A percentile compares a stretch with the other conserved stretches of the same genome.
Evolutionary conservation across 208 protist species (phyloP).

Genomic region (Leishmania amazonensis): DNA sequence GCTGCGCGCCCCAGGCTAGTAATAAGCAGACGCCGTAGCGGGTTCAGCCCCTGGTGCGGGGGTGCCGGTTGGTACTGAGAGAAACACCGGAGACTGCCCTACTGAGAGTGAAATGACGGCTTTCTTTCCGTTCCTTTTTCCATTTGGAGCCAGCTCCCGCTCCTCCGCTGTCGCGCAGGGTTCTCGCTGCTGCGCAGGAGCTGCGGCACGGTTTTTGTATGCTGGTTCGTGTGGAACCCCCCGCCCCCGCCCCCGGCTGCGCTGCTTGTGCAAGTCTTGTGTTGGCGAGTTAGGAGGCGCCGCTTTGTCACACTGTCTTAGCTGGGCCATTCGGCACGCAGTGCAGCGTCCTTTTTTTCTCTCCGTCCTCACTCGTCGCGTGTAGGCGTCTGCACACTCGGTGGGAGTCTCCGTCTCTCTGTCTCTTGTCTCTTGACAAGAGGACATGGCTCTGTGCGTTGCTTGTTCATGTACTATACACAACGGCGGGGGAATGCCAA

Average conservation of each 20-base stretch:
- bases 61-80: neutral
- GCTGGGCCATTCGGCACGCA: neutral
- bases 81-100: neutral
- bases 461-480: conserved; percentile 7
- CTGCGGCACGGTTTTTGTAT: too few relatives aligned
- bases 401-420: neutral
- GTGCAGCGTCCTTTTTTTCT: neutral
- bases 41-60: neutral
- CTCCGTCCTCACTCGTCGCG: neutral
- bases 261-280: neutral
- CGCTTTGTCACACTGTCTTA: neutral
- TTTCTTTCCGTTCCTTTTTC: neutral
- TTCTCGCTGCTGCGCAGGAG: neutral
- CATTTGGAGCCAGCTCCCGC: neutral
- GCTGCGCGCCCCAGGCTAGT: too few relatives aligned
- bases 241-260: neutral
- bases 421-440: neutral
- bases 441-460: neutral
- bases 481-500: neutral
- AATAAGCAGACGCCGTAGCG: neutral
- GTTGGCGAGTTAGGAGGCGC: too few relatives aligned
- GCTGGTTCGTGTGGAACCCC: neutral
- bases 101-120: too few relatives aligned
- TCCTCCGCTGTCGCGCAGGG: neutral
- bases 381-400: neutral